phyloP scores from a whole-genome alignment of 805 yeast genomes.

The Ogataea populi-albae region DNA sequence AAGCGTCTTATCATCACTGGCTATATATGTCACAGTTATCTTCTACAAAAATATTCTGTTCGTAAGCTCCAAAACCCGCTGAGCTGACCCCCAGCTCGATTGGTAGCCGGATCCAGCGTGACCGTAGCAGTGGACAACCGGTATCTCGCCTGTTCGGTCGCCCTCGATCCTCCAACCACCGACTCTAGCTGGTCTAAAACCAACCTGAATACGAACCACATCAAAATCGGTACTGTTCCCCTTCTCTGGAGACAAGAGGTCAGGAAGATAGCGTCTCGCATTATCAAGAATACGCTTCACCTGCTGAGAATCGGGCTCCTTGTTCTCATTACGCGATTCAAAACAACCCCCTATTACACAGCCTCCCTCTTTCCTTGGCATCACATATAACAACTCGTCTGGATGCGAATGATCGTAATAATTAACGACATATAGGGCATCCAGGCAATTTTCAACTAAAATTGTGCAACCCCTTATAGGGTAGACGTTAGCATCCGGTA shows the following conservation, averaged over 20 bases:
- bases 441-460: conserved; percentile 43
- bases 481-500: conserved; percentile 39
- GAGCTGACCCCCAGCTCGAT: too few species aligned
- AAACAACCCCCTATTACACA: conserved; percentile 59
- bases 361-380: conserved; percentile 78
- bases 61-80: too few species aligned
- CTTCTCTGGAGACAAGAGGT: conserved; percentile 34
- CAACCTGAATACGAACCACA: conserved; percentile 52
- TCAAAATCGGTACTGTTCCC: conserved; percentile 44
- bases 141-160: conserved; percentile 25
- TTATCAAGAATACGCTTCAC: conserved; percentile 45
- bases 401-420: conserved; percentile 31
- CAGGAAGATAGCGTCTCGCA: conserved; percentile 42
- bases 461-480: conserved; percentile 64
- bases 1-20: too few species aligned
- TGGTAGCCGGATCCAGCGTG: conserved; percentile 80
- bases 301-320: conserved; percentile 40
- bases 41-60: too few species aligned
- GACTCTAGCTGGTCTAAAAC: conserved; percentile 62
- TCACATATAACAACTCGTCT: conserved; percentile 52
- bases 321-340: conserved; percentile 20
- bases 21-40: too few species aligned
- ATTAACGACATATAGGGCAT: conserved; percentile 26
- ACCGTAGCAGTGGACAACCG: conserved; percentile 62
- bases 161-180: conserved; percentile 57